phyloP scores from a whole-genome alignment of 2,329 filamentous ascomycete species.

The Ophiostoma triangulosporum region DNA sequence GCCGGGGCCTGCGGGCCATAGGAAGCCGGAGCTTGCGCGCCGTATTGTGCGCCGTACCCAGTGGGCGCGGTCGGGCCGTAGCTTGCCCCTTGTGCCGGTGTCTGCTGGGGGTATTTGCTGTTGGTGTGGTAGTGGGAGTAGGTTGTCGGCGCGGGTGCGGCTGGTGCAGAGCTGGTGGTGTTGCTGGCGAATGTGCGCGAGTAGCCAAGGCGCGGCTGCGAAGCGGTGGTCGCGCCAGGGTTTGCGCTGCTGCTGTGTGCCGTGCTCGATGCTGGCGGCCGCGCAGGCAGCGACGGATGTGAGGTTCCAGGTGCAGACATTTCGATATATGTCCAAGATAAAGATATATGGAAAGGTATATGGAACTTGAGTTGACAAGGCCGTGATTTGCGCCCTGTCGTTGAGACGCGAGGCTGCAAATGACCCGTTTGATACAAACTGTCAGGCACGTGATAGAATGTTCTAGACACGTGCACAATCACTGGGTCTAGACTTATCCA shows the following conservation, averaged over 20 bases:
- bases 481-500: background rate
- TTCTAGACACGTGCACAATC: background rate
- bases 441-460: background rate
- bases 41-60: slow-evolving; percentile 18
- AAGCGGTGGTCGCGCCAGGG: background rate
- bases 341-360: too few species aligned
- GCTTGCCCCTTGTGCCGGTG: slow-evolving; percentile 13
- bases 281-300: slow-evolving; percentile 16
- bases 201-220: slow-evolving; percentile 18
- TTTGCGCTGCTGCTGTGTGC: background rate
- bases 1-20: background rate
- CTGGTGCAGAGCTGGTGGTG: background rate
- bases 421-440: background rate
- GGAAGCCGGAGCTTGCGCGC: background rate
- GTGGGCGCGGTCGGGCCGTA: slow-evolving; percentile 3
- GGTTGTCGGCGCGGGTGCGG: background rate
- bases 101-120: slow-evolving; percentile 13
- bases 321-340: slow-evolving; percentile 9
- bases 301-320: slow-evolving; percentile 17
- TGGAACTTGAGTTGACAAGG: too few species aligned
- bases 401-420: background rate
- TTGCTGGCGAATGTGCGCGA: slow-evolving; percentile 17
- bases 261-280: slow-evolving; percentile 11
- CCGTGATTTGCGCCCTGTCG: too few species aligned
- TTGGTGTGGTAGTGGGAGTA: slow-evolving; percentile 10